A percentile compares a stretch with the other conserved stretches of the same genome.
phyloP scores from a whole-genome alignment of 208 protist species.

The Leishmania aethiopica region DNA sequence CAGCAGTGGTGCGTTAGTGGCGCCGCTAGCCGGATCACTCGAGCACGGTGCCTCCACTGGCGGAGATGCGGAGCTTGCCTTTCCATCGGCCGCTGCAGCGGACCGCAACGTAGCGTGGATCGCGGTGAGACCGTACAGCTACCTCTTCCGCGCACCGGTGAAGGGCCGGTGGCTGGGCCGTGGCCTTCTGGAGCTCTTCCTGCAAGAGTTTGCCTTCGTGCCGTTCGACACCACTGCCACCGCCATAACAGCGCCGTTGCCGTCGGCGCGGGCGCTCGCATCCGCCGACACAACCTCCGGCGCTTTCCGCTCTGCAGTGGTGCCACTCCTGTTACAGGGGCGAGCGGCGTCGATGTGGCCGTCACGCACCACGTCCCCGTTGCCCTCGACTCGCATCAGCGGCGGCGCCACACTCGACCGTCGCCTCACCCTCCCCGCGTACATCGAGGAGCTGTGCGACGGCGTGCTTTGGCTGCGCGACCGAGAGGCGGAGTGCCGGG shows the following conservation, averaged over 20 bases:
- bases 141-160: conserved; percentile 75
- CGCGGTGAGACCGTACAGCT: conserved; percentile 86
- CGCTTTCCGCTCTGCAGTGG: conserved; percentile 10
- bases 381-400: background rate
- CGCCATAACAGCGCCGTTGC: background rate
- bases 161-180: conserved; percentile 93
- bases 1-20: background rate
- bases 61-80: background rate
- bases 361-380: background rate
- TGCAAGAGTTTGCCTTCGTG: conserved; percentile 87
- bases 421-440: conserved; percentile 55
- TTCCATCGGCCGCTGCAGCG: background rate
- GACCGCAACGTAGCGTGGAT: conserved; percentile 21
- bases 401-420: conserved; percentile 37
- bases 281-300: background rate
- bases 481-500: conserved; percentile 72
- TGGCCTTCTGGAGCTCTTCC: conserved; percentile 83
- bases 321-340: conserved; percentile 10
- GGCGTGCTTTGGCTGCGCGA: conserved; percentile 68
- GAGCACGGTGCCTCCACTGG: background rate
- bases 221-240: conserved; percentile 9
- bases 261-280: background rate
- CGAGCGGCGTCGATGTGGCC: background rate
- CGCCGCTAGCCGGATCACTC: background rate
- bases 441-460: conserved; percentile 71